A percentile compares a stretch with the other conserved stretches of the same genome.
Conservation (phyloP, 2,329 filamentous ascomycete genomes). For the Exophiala oligosperma region DNA sequence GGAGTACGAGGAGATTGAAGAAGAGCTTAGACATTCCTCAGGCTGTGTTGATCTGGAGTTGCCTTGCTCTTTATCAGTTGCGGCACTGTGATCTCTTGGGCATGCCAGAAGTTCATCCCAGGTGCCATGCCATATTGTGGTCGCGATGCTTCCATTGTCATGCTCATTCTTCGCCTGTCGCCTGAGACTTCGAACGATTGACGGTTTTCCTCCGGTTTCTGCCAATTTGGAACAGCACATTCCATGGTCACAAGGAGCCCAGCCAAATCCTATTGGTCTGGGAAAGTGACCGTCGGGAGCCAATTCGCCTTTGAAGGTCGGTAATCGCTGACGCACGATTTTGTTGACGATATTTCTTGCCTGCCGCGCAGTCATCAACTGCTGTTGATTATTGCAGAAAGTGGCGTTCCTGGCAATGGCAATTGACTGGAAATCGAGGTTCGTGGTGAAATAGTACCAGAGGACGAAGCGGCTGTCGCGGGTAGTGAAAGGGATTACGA, state of each 20-base stretch:
- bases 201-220: background rate
- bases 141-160: slow-evolving; percentile 7
- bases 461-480: slow-evolving; percentile 16
- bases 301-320: slow-evolving; percentile 6
- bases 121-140: slow-evolving; percentile 8
- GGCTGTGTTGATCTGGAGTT: background rate
- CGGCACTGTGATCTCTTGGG: slow-evolving; percentile 10
- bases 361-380: slow-evolving; percentile 5
- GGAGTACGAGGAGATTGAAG: background rate
- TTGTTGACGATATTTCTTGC: slow-evolving; percentile 7
- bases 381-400: background rate
- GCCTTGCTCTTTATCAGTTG: background rate
- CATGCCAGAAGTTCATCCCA: slow-evolving; percentile 19
- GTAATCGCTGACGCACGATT: background rate
- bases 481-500: slow-evolving; percentile 4
- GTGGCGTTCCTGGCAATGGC: slow-evolving; percentile 13
- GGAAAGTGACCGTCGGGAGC: slow-evolving; percentile 2
- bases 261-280: slow-evolving; percentile 9
- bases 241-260: slow-evolving; percentile 19
- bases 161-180: slow-evolving; percentile 1
- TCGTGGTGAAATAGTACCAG: slow-evolving; percentile 20
- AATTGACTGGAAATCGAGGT: slow-evolving; percentile 6
- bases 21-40: background rate
- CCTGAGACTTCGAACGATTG: slow-evolving; percentile 4
- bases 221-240: slow-evolving; percentile 14